These are phyloP conservation scores for Kazachstania sp. DNA, from an alignment of 1,139 yeast genomes.

Conservation along the genomic window DNA sequence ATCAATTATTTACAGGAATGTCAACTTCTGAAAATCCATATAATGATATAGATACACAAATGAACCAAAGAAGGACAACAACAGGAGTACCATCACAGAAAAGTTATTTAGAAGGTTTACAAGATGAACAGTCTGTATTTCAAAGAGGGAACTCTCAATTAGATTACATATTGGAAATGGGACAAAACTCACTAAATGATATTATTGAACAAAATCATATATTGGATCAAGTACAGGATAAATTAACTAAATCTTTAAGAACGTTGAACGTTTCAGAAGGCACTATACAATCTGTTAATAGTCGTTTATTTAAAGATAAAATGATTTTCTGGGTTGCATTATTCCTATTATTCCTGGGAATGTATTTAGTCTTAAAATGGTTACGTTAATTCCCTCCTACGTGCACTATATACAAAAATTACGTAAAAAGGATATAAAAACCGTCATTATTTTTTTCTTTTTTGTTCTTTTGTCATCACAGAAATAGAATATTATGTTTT, in stretches of 20 bases:
- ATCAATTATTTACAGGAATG: constrained; percentile 18
- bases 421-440: not conserved
- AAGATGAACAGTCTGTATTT: constrained; percentile 58
- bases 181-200: constrained; percentile 77
- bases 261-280: constrained; percentile 84
- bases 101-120: constrained; percentile 44
- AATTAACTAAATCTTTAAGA: constrained; percentile 58
- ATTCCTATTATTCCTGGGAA: constrained; percentile 50
- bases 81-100: not conserved
- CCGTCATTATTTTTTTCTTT: not conserved
- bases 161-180: constrained; percentile 87
- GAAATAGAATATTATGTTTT: not conserved
- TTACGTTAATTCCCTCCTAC: constrained; percentile 38
- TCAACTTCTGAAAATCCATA: constrained; percentile 18
- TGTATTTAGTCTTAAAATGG: constrained; percentile 62
- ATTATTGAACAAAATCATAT: constrained; percentile 76
- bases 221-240: constrained; percentile 53
- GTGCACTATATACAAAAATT: not conserved
- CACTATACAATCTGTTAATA: constrained; percentile 74
- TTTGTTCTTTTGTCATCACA: not conserved
- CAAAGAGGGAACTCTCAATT: constrained; percentile 69
- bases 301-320: constrained; percentile 83
- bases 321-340: constrained; percentile 79
- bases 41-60: constrained; percentile 17
- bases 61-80: constrained; percentile 18